Evolutionary conservation across 179 eudicot genomes (phyloP).

Genomic region (Carnegiea gigantea): DNA sequence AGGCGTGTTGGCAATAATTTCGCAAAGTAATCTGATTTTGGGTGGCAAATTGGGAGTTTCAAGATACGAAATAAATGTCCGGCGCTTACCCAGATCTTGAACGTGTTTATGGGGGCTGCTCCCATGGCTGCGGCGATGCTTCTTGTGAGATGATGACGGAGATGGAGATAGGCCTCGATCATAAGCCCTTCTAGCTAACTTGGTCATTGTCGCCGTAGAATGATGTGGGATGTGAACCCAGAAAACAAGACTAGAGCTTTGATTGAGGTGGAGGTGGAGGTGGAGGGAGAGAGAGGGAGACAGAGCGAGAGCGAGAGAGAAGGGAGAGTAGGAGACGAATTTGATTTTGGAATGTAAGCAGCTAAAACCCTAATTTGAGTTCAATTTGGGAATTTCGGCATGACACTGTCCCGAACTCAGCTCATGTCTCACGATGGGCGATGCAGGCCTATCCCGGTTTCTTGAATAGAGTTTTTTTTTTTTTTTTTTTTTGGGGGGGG

Average conservation of each 20-base stretch:
- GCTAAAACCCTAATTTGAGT: constrained; percentile 3
- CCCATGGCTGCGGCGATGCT: constrained; percentile 19
- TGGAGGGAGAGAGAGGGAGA: too few relatives aligned
- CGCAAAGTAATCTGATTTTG: constrained; percentile 58
- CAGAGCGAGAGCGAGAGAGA: background rate
- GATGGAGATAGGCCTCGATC: constrained; percentile 21
- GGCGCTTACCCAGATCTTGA: constrained; percentile 45
- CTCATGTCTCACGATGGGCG: background rate
- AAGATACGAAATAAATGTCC: constrained; percentile 48
- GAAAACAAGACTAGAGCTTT: background rate
- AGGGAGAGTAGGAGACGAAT: background rate
- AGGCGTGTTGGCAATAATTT: constrained; percentile 53
- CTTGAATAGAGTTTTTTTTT: too few relatives aligned
- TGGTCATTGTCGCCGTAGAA: background rate
- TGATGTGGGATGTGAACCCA: background rate
- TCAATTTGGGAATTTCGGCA: background rate
- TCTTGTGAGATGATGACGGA: constrained; percentile 20
- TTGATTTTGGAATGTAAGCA: background rate
- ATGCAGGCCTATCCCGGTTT: too few relatives aligned
- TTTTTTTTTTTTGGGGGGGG: too few relatives aligned
- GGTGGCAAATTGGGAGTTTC: constrained; percentile 52
- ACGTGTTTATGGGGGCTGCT: constrained; percentile 12
- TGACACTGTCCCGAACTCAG: background rate
- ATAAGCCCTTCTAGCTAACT: constrained; percentile 11
- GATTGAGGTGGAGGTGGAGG: background rate